Base-by-base conservation (phyloP, 257 asterid genomes). In the Salvia miltiorrhiza region DNA sequence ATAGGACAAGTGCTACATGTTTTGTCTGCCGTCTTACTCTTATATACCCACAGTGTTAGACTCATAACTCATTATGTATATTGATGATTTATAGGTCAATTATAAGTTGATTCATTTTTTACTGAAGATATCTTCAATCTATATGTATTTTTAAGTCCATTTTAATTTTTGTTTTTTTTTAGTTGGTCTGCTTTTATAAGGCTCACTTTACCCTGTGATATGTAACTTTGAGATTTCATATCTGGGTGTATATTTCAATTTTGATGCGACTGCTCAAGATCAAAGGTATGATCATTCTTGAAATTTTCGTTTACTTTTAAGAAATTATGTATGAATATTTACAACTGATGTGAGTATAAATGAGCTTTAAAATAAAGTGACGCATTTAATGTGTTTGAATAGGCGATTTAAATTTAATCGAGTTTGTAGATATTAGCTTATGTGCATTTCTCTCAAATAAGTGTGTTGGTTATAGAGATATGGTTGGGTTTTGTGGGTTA, bases 51-150 rank as follows among this genome's bases (percentile, higher is more conserved):
- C 47, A 48, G 56, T 71, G 72, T 53, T 68, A 73, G 59, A 60
- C n/a, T n/a, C n/a, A n/a, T n/a, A n/a, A n/a, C 19, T 72, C 52
- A 61, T 73, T 26, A 43, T 79, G 87, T 74, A 77, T 62, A 65
- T 80, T 59, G 69, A 63, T 48, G 62, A 69, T 56, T 48, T 63
- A 50, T 62, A 71, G 82, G 79, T 66, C 73, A 70, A 28, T 41
- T 74, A 65, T 54, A 43, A 66, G 69, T 66, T 70, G 64, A 74
- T 78, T 66, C 77, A 71, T 74, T 74, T 68, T 40, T 55, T 30
- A 69, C 30, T 17, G 32, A 13, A 26, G 56, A 69, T 39, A 44
- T 44, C 35, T 39, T 41, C 37, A 13, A 53, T 53, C 17, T 47
- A 23, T 33, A 37, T 43, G 71, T 19, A 48, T 17, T 50, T 43